phyloP scores from a whole-genome alignment of 257 asterid species.

The Lycium barbarum region DNA sequence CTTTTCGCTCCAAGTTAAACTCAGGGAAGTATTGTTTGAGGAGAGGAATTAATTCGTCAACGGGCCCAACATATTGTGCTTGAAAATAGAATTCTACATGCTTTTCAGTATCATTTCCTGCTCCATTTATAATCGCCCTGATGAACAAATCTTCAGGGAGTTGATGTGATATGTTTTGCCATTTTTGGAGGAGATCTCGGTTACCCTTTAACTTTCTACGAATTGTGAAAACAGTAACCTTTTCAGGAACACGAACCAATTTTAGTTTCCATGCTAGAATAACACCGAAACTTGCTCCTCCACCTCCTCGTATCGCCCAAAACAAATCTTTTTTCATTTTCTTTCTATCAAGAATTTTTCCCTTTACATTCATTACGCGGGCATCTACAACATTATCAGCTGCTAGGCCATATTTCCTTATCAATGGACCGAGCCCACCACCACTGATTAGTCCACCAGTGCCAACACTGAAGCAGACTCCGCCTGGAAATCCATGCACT shows the following conservation, averaged over 20 bases:
- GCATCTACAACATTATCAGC: constrained; percentile 18
- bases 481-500: constrained; percentile 32
- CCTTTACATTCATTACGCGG: not conserved
- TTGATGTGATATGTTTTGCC: constrained; percentile 23
- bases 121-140: constrained; percentile 17
- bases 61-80: not conserved
- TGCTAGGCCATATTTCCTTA: constrained; percentile 15
- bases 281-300: constrained; percentile 24
- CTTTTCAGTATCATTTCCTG: not conserved
- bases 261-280: constrained; percentile 20
- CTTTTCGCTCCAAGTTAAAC: constrained; percentile 13
- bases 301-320: constrained; percentile 28
- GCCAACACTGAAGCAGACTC: constrained; percentile 33
- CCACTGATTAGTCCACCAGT: constrained; percentile 31
- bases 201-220: constrained; percentile 23
- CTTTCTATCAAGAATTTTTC: constrained; percentile 14
- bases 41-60: constrained; percentile 10
- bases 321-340: not conserved
- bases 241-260: constrained; percentile 14
- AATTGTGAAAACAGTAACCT: constrained; percentile 12
- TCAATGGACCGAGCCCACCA: constrained; percentile 15
- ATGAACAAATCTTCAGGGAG: constrained; percentile 26
- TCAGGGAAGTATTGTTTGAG: constrained; percentile 10
- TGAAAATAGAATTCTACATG: constrained; percentile 7
- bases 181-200: constrained; percentile 8